Evolutionary conservation across 768 basidiomycete species (phyloP).

Genomic region (Chalciporus pseudorubinellus): DNA sequence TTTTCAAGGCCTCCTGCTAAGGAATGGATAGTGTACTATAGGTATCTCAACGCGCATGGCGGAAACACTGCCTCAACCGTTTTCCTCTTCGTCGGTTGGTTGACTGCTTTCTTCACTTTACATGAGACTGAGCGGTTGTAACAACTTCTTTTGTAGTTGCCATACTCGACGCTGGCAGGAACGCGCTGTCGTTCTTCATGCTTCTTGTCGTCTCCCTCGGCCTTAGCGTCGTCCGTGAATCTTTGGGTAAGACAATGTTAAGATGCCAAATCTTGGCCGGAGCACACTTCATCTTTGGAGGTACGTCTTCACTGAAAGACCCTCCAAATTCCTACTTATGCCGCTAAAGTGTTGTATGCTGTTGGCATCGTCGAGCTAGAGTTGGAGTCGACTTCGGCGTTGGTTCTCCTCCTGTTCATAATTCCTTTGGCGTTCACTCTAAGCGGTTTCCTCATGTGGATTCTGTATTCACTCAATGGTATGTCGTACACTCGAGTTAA

Average conservation of each 20-base stretch:
- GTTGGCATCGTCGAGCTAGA: constrained; percentile 93
- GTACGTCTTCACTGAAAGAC: constrained; percentile 44
- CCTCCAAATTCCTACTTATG: constrained; percentile 5
- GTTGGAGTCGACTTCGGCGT: constrained; percentile 84
- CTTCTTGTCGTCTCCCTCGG: constrained; percentile 91
- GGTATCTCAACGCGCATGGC: constrained; percentile 89
- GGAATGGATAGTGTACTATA: constrained; percentile 70
- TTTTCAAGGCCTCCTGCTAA: constrained; percentile 5
- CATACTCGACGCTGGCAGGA: constrained; percentile 92
- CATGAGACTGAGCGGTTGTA: not conserved
- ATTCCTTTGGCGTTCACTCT: constrained; percentile 93
- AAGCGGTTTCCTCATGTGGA: constrained; percentile 96
- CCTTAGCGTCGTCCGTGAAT: constrained; percentile 87
- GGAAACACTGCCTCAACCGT: constrained; percentile 69
- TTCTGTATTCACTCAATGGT: constrained; percentile 88
- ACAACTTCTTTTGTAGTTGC: constrained; percentile 57
- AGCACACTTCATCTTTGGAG: constrained; percentile 91
- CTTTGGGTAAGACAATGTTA: constrained; percentile 80
- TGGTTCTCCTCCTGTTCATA: constrained; percentile 84
- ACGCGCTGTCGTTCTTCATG: constrained; percentile 94
- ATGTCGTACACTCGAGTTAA: constrained; percentile 16
- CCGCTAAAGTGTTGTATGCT: constrained; percentile 75
- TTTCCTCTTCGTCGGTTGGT: constrained; percentile 89
- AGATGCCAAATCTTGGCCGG: constrained; percentile 78
- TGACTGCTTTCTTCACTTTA: not conserved